Base-by-base conservation (phyloP, 192 early-diverging fungal genomes). In the Mortierella antarctica region DNA sequence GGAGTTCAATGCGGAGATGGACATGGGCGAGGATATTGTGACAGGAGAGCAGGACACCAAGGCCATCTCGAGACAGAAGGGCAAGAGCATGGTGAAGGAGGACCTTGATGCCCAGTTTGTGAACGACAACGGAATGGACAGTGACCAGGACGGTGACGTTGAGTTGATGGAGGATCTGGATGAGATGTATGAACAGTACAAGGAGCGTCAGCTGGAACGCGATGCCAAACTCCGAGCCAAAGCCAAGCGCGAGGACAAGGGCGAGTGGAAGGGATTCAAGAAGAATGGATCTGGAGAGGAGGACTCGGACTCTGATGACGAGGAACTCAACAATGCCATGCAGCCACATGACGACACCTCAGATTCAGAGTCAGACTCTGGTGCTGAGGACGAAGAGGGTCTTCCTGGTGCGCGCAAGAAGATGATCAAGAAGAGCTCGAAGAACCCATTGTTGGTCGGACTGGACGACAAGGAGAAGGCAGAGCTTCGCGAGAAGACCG, bases 191-290 rank as follows among this genome's bases (percentile, higher is more conserved):
- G 86, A 92, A 7, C 84, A 92, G 51, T 96, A 92, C 73, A 82
- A 86, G 58, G 88, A 92, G 57, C 92, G 91, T 55, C 90, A 90
- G 82, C 77, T 89, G 44, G 89, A 96, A 67, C 88, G 86, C 6
- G 91, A 98, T 82, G 92, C 95, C 14, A 92, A 91, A 73, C 84
- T 86, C 61, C 86, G 88, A 62, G 95, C 93, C 51, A 89, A 91
- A 70, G 88, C 90, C 67, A 86, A 84, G 65, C 85, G 90, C 21
- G 89, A 93, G 17, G 89, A 89, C 13, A 84, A 94, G 66, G 90
- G 89, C 31, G 90, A 92, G 66, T 92, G 90, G 86, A 87, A 84
- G 23, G 91, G 91, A 2, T 90, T 91, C 60, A 84, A 88, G 55
- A 83, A 87, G 62, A 85, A 86, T 46, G 84, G 61, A 60, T 74